phyloP scores from a whole-genome alignment of 345 rosid genomes.

The Firmiana major region DNA sequence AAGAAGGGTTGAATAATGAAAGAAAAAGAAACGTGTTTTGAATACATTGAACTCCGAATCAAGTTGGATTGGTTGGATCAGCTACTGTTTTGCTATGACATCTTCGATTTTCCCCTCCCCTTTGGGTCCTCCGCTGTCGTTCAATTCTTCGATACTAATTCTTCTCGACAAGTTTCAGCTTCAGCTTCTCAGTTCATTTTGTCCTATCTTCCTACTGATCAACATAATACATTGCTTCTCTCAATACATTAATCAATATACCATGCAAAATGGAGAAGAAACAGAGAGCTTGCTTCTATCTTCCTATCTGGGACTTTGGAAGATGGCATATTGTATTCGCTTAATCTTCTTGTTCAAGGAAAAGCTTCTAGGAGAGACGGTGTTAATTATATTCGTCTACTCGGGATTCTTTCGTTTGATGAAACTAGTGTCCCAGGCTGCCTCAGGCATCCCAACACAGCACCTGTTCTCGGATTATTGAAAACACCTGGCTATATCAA shows the following conservation, averaged over 20 bases:
- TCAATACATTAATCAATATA: conserved; percentile 38
- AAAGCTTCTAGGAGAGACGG: conserved; percentile 64
- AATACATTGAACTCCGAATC: conserved; percentile 68
- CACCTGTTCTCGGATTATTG: conserved; percentile 64
- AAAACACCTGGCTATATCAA: conserved; percentile 42
- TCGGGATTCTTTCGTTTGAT: conserved; percentile 60
- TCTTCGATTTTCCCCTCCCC: conserved; percentile 69
- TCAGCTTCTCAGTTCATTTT: conserved; percentile 50
- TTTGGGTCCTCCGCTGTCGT: conserved; percentile 73
- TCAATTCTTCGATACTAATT: conserved; percentile 39
- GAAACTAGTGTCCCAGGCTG: conserved; percentile 43
- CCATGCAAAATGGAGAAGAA: conserved; percentile 26
- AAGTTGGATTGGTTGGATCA: conserved; percentile 62
- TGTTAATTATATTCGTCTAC: conserved; percentile 49
- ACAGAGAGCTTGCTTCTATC: conserved; percentile 39
- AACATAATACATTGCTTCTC: conserved; percentile 52
- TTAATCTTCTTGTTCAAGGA: conserved; percentile 55
- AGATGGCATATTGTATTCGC: conserved; percentile 59
- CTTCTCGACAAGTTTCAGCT: background rate
- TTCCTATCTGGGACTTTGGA: conserved; percentile 57
- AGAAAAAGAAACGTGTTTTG: conserved; percentile 39
- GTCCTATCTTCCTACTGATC: conserved; percentile 41
- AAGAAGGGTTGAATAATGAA: conserved; percentile 14
- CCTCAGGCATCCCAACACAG: conserved; percentile 81
- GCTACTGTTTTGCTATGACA: conserved; percentile 54